Evolutionary conservation across 768 basidiomycete species (phyloP).

Genomic region (Russula compacta): DNA sequence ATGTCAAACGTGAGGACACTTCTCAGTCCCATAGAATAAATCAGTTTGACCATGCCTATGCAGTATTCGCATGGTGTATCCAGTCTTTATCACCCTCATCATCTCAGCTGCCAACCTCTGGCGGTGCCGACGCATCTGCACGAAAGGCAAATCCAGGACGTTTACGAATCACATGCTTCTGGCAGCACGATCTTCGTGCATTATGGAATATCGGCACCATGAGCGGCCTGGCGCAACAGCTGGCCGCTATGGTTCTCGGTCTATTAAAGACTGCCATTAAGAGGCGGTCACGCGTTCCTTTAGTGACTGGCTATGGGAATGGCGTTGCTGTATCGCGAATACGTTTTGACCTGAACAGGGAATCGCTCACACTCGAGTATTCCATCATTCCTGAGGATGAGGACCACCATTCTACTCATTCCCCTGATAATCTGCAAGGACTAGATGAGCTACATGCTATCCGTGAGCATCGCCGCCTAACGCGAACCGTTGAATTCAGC

Average conservation of each 20-base stretch:
- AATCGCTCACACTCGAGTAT: constrained; percentile 77
- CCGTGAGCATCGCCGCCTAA: constrained; percentile 60
- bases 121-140: constrained; percentile 11
- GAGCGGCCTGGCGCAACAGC: constrained; percentile 61
- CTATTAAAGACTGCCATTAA: constrained; percentile 73
- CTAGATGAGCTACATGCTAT: constrained; percentile 56
- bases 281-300: constrained; percentile 66
- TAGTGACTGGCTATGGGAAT: constrained; percentile 67
- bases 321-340: constrained; percentile 74
- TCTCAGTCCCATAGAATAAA: constrained; percentile 16
- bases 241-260: constrained; percentile 78
- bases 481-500: constrained; percentile 72
- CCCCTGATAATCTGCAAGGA: constrained; percentile 33
- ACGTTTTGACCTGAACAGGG: constrained; percentile 72
- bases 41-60: background rate
- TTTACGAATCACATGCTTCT: constrained; percentile 82
- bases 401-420: constrained; percentile 30
- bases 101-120: constrained; percentile 30
- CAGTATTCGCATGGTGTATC: constrained; percentile 92
- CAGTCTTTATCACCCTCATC: constrained; percentile 41
- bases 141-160: constrained; percentile 25
- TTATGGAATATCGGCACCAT: constrained; percentile 73
- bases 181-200: constrained; percentile 88
- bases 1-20: constrained; percentile 53
- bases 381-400: constrained; percentile 71